Conservation (phyloP, 805 yeast species). For the Candida nitratophila region DNA sequence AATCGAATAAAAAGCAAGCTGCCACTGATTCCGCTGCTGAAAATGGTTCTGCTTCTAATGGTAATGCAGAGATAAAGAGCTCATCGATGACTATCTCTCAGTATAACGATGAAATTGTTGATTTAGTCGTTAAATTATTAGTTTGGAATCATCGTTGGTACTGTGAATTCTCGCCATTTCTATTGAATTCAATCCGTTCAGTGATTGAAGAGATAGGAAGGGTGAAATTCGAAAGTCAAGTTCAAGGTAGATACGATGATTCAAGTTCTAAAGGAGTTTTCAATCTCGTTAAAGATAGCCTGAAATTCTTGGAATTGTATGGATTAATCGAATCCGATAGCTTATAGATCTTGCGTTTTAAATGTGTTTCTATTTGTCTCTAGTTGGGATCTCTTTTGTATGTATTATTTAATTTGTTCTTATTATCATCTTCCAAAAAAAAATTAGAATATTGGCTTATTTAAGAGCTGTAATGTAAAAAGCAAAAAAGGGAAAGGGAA, state of each 20-base stretch:
- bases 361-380: no score
- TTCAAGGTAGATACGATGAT: conserved; percentile 59
- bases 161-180: conserved; percentile 73
- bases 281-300: conserved; percentile 47
- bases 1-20: conserved; percentile 1
- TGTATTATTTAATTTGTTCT: no score
- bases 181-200: conserved; percentile 49
- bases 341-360: not conserved
- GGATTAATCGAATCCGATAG: conserved; percentile 26
- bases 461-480: no score
- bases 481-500: no score
- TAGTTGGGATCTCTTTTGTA: no score
- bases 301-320: conserved; percentile 40
- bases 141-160: conserved; percentile 99
- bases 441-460: no score
- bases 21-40: not conserved
- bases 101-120: conserved; percentile 54
- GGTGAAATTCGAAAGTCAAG: conserved; percentile 66
- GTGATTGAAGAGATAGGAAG: conserved; percentile 73
- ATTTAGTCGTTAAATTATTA: conserved; percentile 64
- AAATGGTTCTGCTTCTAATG: conserved; percentile 1
- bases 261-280: conserved; percentile 46
- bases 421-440: no score
- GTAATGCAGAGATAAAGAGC: not conserved
- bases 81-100: conserved; percentile 14